phyloP scores from a whole-genome alignment of 257 asterid species.

The Pogostemon cablin region DNA sequence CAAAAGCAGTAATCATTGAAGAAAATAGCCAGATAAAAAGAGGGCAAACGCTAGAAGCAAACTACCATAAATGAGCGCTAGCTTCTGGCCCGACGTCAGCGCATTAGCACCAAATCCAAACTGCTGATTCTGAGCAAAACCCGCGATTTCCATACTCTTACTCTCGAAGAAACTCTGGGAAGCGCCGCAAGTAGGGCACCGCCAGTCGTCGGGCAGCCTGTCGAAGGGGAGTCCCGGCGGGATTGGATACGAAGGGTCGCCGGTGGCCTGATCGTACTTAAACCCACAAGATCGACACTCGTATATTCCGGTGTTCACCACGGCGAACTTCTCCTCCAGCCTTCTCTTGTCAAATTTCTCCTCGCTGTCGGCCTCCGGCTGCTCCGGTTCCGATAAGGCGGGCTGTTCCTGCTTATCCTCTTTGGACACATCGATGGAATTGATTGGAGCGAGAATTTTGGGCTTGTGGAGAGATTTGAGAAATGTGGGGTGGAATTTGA shows the following conservation, averaged over 20 bases:
- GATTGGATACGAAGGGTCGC: constrained; percentile 87
- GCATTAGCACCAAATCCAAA: constrained; percentile 93
- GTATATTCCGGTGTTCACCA: constrained; percentile 78
- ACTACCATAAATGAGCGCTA: constrained; percentile 82
- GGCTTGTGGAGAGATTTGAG: constrained; percentile 31
- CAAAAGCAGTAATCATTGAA: constrained; percentile 50
- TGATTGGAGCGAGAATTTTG: constrained; percentile 35
- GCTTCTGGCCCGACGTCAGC: constrained; percentile 90
- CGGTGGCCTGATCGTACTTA: constrained; percentile 56
- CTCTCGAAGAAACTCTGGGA: constrained; percentile 83
- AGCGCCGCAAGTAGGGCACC: constrained; percentile 95
- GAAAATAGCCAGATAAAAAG: constrained; percentile 89
- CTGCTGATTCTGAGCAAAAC: constrained; percentile 95
- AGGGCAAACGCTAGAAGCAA: constrained; percentile 65
- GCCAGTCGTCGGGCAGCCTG: constrained; percentile 87
- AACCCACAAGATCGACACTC: constrained; percentile 94
- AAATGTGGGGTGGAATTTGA: constrained; percentile 44
- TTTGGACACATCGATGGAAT: constrained; percentile 75
- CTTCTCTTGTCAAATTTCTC: constrained; percentile 46
- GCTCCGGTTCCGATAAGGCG: constrained; percentile 37
- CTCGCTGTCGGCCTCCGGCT: constrained; percentile 23
- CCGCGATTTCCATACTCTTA: constrained; percentile 91
- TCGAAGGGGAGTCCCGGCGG: constrained; percentile 90
- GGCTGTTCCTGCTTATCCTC: constrained; percentile 69
- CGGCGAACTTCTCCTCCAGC: constrained; percentile 88